phyloP scores from a whole-genome alignment of 352 stramenopile species.

The Pythium plurisporium region DNA sequence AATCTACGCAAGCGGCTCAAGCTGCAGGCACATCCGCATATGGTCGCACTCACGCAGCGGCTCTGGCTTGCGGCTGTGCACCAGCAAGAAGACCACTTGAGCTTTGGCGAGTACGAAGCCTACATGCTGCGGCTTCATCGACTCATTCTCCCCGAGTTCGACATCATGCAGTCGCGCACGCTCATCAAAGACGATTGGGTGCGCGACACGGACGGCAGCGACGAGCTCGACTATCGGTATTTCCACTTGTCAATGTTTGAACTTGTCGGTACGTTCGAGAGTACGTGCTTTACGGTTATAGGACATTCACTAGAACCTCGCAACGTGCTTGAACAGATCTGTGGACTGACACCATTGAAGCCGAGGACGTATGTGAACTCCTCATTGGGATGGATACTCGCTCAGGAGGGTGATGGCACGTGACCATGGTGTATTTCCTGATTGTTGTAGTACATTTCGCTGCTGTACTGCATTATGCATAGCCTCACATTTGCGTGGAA shows the following conservation, averaged over 20 bases:
- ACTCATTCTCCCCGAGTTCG: slow-evolving; percentile 72
- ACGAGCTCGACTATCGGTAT: slow-evolving; percentile 57
- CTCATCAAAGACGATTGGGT: slow-evolving; percentile 70
- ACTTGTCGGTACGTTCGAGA: slow-evolving; percentile 45
- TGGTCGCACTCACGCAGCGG: slow-evolving; percentile 65
- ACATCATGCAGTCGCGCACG: slow-evolving; percentile 51
- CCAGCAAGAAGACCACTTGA: slow-evolving; percentile 26
- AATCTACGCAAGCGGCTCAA: slow-evolving; percentile 63
- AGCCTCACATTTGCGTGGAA: slow-evolving; percentile 53
- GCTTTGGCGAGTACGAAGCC: slow-evolving; percentile 52
- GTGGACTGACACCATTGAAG: slow-evolving; percentile 62
- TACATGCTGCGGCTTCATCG: slow-evolving; percentile 76
- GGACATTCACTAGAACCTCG: no score
- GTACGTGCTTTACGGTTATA: no score
- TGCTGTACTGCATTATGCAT: slow-evolving; percentile 76
- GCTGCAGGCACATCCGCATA: slow-evolving; percentile 51
- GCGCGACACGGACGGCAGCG: slow-evolving; percentile 44
- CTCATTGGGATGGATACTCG: background rate
- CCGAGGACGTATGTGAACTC: slow-evolving; percentile 48
- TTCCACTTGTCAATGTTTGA: slow-evolving; percentile 86
- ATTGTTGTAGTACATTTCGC: slow-evolving; percentile 53
- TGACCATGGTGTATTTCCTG: no score
- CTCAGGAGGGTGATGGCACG: background rate
- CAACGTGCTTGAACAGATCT: slow-evolving; percentile 26
- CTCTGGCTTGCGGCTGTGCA: slow-evolving; percentile 57